Base-by-base conservation (phyloP, 2,329 filamentous ascomycete species). In the Aspergillus eucalypticola region DNA sequence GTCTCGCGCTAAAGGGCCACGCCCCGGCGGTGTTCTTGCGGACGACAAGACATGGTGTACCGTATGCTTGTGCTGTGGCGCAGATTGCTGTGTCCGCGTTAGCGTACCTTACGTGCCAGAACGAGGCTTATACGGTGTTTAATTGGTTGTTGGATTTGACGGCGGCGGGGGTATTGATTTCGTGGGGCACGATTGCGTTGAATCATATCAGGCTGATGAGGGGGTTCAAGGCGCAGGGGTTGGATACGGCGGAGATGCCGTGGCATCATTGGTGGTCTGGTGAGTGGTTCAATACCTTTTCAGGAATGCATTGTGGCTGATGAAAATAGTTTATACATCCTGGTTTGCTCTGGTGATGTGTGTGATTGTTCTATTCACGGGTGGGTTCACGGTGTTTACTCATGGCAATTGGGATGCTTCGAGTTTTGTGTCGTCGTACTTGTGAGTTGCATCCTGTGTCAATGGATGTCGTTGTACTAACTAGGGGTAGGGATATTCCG, bases 351-450 rank as follows among this genome's bases (percentile, higher is more conserved):
- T 93, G 5, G 70, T 80, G 61, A 84, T 88, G 63, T 85, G 82
- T 68, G 77, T 87, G 27, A 73, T 89, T 42, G 88, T 91, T 61
- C 76, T 92, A 3, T 79, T 92, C 42, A 92, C 90, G 3, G 85
- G 86, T 39, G 89, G 89, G 0, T 92, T 92, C 65, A 41, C 78
- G 2, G 84, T 86, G 3, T 89, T 89, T 60, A 86, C 84, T 1
- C 75, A 74, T 38, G 86, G 86, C 2, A 82, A 84, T 59, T 88
- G 86, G 85, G 77, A 83, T 58, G 68, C 83, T 0, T 80, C 80
- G 19, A 77, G 74, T 1, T 89, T 89, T 64, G 81, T 88, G 1
- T 87, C 86, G 0, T 82, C 85, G 0, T 89, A 89, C 62, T 68
- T 89, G 83, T 88, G 81, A 76, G 78, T 89, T 0, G 2, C 19